These are phyloP conservation scores for Lasiodiplodia theobromae DNA, from an alignment of 2,329 filamentous ascomycete species.

Conservation along the genomic window DNA sequence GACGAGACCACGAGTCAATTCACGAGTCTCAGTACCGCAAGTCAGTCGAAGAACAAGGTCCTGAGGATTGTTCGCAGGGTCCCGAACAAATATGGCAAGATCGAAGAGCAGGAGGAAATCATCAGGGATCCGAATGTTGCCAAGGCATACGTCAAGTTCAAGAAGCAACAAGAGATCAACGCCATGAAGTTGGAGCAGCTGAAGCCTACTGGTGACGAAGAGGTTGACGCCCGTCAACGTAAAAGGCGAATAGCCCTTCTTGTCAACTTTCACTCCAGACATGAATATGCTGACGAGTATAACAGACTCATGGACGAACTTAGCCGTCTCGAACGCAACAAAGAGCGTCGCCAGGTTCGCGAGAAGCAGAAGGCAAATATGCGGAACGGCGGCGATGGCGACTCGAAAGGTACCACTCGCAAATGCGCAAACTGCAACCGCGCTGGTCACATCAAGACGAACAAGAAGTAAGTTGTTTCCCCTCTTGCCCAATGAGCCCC, in stretches of 20 bases:
- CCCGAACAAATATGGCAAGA: slow-evolving; percentile 69
- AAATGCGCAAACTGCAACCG: slow-evolving; percentile 98
- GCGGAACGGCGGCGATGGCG: slow-evolving; percentile 47
- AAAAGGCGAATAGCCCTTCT: slow-evolving; percentile 51
- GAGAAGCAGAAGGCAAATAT: slow-evolving; percentile 81
- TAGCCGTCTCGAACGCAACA: slow-evolving; percentile 86
- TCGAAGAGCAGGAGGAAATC: slow-evolving; percentile 64
- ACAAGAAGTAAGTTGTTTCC: slow-evolving; percentile 77
- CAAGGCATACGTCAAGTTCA: slow-evolving; percentile 82
- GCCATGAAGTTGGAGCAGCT: slow-evolving; percentile 70
- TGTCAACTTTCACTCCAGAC: not conserved
- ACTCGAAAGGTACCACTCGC: slow-evolving; percentile 67
- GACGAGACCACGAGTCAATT: slow-evolving; percentile 69
- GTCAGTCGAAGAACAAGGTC: slow-evolving; percentile 69
- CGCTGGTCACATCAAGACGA: slow-evolving; percentile 97
- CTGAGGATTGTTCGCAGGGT: slow-evolving; percentile 77
- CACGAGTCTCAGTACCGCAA: slow-evolving; percentile 59
- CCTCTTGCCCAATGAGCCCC: not conserved
- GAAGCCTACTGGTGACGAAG: slow-evolving; percentile 70
- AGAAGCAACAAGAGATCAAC: slow-evolving; percentile 73
- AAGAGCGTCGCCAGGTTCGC: slow-evolving; percentile 85
- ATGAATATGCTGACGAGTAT: slow-evolving; percentile 34
- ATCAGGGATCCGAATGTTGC: slow-evolving; percentile 87
- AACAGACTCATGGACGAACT: slow-evolving; percentile 75
- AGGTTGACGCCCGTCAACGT: slow-evolving; percentile 68